Evolutionary conservation across 441 rosid genomes (phyloP).

Genomic region (Adansonia madagascariensis): DNA sequence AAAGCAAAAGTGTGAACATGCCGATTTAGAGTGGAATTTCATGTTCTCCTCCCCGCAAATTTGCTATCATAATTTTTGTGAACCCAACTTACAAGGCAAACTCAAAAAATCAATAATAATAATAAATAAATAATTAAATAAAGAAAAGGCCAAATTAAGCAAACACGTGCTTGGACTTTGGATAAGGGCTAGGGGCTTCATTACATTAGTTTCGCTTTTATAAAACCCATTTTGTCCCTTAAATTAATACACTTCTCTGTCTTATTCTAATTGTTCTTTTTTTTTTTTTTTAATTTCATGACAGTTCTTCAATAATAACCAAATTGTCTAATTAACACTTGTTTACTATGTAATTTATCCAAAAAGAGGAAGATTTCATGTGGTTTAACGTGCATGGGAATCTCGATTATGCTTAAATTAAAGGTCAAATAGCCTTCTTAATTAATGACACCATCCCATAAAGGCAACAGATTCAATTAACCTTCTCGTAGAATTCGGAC

Average conservation of each 20-base stretch:
- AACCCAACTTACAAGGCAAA: constrained; percentile 17
- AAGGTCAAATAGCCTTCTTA: neutral
- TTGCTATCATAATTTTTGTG: neutral
- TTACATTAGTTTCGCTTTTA: too few relatives aligned
- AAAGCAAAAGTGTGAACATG: neutral
- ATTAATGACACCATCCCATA: neutral
- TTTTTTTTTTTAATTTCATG: neutral
- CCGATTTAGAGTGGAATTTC: neutral
- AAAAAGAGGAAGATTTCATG: neutral
- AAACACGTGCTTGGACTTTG: constrained; percentile 10
- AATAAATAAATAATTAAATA: too few relatives aligned
- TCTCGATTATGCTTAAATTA: neutral
- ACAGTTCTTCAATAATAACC: neutral
- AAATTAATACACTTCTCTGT: neutral
- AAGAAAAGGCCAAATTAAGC: neutral
- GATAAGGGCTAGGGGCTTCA: neutral
- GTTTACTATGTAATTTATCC: neutral
- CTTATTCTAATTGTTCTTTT: neutral
- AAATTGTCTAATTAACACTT: neutral
- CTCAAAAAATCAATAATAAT: neutral
- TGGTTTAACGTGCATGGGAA: neutral
- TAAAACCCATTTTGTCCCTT: neutral
- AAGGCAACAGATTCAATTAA: constrained; percentile 12
- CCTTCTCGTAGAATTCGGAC: neutral
- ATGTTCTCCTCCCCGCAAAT: too few relatives aligned